Evolutionary conservation across 768 basidiomycete species (phyloP).

Genomic region (Phylloporus sp.): DNA sequence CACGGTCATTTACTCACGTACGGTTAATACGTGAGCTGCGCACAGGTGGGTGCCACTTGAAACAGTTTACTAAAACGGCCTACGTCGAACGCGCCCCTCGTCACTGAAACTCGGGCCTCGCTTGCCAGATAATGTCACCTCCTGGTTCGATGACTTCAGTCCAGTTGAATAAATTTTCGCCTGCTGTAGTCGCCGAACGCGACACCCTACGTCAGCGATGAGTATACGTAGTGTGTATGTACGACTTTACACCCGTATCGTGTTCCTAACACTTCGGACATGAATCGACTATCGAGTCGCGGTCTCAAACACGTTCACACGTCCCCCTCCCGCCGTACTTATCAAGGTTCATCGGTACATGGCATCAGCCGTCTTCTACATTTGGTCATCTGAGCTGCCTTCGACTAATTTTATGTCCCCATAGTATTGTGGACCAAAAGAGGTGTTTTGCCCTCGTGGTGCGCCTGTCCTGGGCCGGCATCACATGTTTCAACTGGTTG

Average conservation of each 20-base stretch:
- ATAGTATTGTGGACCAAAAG: neutral
- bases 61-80: slow-evolving; percentile 6
- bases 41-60: slow-evolving; percentile 9
- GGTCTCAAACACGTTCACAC: too few species aligned
- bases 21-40: neutral
- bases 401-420: neutral
- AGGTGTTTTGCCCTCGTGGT: neutral
- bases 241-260: too few species aligned
- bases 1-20: too few species aligned
- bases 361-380: neutral
- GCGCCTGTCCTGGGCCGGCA: neutral
- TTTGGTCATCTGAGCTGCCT: neutral
- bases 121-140: slow-evolving; percentile 13
- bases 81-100: too few species aligned
- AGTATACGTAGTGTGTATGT: too few species aligned
- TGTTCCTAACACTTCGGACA: too few species aligned
- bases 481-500: neutral
- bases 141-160: too few species aligned
- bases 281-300: too few species aligned
- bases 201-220: neutral
- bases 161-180: too few species aligned
- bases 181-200: neutral
- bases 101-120: slow-evolving; percentile 14
- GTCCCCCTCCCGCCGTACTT: too few species aligned
- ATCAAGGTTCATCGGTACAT: too few species aligned